Evolutionary conservation across 2,329 filamentous ascomycete genomes (phyloP).

Genomic region (Diaporthe vexans): DNA sequence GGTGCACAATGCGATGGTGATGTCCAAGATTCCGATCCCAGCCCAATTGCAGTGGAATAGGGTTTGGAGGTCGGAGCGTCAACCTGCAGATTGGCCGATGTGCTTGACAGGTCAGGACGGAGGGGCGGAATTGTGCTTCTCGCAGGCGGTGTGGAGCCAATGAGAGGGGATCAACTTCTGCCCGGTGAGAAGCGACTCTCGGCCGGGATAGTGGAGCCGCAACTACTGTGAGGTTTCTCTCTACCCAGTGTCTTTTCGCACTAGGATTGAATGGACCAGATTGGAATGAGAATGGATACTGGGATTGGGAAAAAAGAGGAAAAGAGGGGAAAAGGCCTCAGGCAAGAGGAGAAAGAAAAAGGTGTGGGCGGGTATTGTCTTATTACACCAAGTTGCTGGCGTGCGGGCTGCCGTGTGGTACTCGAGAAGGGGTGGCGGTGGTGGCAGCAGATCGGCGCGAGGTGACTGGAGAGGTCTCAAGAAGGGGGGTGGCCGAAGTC

Average conservation of each 20-base stretch:
- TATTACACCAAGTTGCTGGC: conserved; percentile 41
- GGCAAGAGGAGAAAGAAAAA: conserved; percentile 9
- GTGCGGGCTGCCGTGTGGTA: conserved; percentile 39
- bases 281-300: neutral
- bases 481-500: conserved; percentile 21
- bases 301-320: conserved; percentile 7
- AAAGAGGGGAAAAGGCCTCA: conserved; percentile 20
- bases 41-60: conserved; percentile 35
- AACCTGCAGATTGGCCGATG: conserved; percentile 36
- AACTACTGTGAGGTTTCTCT: conserved; percentile 8
- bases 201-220: conserved; percentile 40
- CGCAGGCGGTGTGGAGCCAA: conserved; percentile 35
- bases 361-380: conserved; percentile 40
- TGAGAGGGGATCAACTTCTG: conserved; percentile 37
- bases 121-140: conserved; percentile 34
- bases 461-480: conserved; percentile 41
- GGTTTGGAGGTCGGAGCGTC: conserved; percentile 37
- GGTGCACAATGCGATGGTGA: conserved; percentile 33
- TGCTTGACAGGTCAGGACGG: conserved; percentile 32
- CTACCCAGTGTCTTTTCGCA: neutral
- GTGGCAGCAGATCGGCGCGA: conserved; percentile 39
- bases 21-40: conserved; percentile 10
- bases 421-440: conserved; percentile 23
- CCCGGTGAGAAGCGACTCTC: conserved; percentile 32
- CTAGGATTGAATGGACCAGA: conserved; percentile 1